These are phyloP conservation scores for Paecilomyces fulvus DNA, from an alignment of 2,329 filamentous ascomycete genomes.

Conservation along the genomic window DNA sequence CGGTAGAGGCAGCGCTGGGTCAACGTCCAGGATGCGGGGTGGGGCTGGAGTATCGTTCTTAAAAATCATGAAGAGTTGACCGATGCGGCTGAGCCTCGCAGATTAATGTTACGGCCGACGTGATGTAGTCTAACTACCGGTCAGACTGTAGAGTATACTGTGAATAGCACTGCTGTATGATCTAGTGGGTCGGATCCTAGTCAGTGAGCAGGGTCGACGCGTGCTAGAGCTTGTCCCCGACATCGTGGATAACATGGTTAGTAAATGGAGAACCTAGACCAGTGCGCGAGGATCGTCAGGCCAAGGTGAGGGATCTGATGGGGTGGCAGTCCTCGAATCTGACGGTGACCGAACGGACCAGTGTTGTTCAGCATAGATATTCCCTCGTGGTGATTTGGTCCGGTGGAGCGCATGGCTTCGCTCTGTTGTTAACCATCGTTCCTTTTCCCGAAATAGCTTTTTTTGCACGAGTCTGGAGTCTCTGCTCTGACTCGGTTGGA, in stretches of 20 bases:
- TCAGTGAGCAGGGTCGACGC: neutral
- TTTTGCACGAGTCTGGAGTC: neutral
- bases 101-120: neutral
- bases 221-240: neutral
- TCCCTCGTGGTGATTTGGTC: neutral
- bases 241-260: neutral
- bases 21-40: neutral
- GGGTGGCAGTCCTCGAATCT: neutral
- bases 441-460: neutral
- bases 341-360: neutral
- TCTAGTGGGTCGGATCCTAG: neutral
- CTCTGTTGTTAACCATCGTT: neutral
- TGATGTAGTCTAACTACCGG: neutral
- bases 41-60: neutral
- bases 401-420: neutral
- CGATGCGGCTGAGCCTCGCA: neutral
- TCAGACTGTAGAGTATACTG: neutral
- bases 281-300: neutral
- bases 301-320: neutral
- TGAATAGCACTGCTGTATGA: neutral
- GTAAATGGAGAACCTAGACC: neutral
- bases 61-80: neutral
- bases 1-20: neutral
- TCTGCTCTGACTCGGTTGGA: neutral
- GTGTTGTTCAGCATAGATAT: neutral